Base-by-base conservation (phyloP, 2,329 filamentous ascomycete genomes). In the Emmonsiellopsis sp. region DNA sequence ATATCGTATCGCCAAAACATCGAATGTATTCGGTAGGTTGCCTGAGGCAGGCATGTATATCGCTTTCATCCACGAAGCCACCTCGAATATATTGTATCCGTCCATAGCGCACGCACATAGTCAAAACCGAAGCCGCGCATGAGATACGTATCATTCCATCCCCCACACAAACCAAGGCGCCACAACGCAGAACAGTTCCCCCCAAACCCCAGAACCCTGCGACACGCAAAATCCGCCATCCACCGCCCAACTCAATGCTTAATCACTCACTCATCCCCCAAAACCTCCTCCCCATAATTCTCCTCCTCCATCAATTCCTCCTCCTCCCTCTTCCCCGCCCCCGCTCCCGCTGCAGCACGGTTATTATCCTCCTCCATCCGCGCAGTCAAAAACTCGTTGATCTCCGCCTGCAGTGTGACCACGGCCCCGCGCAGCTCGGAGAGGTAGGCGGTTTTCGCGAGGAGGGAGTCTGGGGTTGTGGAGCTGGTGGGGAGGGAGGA, bases 221-320 rank as follows among this genome's bases (percentile, higher is more conserved):
- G 35, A 38, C 16, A 38, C 10, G 30, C 13, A 7, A 40, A 30
- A 9, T 6, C 13, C 9, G 1, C 13, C 13, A n/a, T 37, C 35
- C 9, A 38, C 9, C 35, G 7, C 9, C 3, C 35, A 37, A 38
- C 2, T 1, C 35, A 38, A 38, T 38, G n/a, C 35, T 38, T 5
- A 38, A 51, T 80, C 80, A 26, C 20, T 26, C 20, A 26, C 53
- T 87, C 85, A 42, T 87, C 84, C 49, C 85, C 83, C 10, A 80
- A 74, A 26, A 84, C 80, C 67, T 95, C 89, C 69, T 95, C 90
- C 47, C 89, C 90, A 66, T 95, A 95, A 65, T 90, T 79, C 57
- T 80, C 78, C 56, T 76, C 75, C 52, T 76, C 73, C 51, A 71
- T 70, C n/a, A 26, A 26, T 26, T 67, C 70, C 26, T 68, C 54